Percentiles rank a stretch among this genome's conserved stretches.
Evolutionary conservation across 228 moss, liverwort and hornwort species (phyloP).

Genomic region (Sphagnum magellanicum): DNA sequence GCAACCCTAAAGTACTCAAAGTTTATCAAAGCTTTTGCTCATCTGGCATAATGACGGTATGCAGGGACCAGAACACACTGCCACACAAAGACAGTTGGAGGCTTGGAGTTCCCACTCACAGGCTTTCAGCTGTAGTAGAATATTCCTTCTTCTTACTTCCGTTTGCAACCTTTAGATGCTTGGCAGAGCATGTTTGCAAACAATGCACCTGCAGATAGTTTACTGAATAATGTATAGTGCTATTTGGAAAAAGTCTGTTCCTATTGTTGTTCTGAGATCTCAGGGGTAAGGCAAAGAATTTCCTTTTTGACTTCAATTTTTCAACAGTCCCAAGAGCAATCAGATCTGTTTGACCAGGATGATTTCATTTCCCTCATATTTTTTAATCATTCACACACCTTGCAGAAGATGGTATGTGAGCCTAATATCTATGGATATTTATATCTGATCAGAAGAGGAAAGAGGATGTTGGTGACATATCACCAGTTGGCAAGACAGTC

Average conservation of each 20-base stretch:
- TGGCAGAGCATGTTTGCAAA: conserved; percentile 1
- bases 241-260: neutral
- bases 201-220: conserved; percentile 1
- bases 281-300: neutral
- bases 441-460: neutral
- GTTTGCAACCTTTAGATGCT: neutral
- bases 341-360: neutral
- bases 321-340: neutral
- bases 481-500: conserved; percentile 1
- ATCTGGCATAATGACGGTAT: too few species aligned
- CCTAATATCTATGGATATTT: neutral
- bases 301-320: neutral
- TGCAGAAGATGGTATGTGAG: neutral
- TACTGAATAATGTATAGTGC: neutral
- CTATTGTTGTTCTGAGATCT: neutral
- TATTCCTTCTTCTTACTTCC: neutral
- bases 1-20: too few species aligned
- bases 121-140: neutral
- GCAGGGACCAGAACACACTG: neutral
- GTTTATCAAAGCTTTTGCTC: too few species aligned
- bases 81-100: neutral
- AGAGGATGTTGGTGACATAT: neutral
- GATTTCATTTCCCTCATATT: neutral
- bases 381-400: neutral
- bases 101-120: conserved; percentile 1